Evolutionary conservation across 139 green algal genomes (phyloP), one percentile per base, ranked within the genome.

Genomic region (Astrephomene gubernaculifera): DNA sequence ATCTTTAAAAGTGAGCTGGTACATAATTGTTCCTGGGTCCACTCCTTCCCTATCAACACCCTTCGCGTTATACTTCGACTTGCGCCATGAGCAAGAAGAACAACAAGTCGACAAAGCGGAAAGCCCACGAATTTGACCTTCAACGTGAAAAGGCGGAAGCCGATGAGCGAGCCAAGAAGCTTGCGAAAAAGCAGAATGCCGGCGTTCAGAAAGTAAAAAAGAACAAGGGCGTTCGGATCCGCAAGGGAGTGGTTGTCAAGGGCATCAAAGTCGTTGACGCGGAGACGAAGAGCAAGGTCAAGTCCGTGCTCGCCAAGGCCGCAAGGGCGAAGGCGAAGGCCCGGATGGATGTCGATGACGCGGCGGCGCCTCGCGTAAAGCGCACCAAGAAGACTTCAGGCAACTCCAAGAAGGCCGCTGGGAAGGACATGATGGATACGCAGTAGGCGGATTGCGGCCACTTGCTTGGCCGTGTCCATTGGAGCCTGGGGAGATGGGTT

Each of bases 251-350:
- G 14, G 52, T 38, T 19, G 25, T 84, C 33, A 84, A 84, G 63
- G 78, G 78, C 78, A 84, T 84, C 29, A 84, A 84, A 43, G 78
- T 84, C 1, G 60, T 72, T 12, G 76, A 83, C 29, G 29, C 76
- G 12, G 76, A 83, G 76, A 60, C 60, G 7, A 83, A 83, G 39
- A 25, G 6, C 1, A 83, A 83, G 61, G 76, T 83, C 2, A 61
- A 61, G 29, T 43, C 36, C 17, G 60, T 63, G 38, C n/a, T 83
- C 25, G 76, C 76, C 19, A 72, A 73, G 60, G 60, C 60, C 22
- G 60, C 76, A 0, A 44, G 22, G 36, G 41, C 60, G 2, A 83
- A 83, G 38, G 74, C 74, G 14, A 54, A 57, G 54, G 38, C 74
- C 31, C 65, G 45, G 35, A 83, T 83, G 76, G 76, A 83, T n/a